Evolutionary conservation across 2,329 filamentous ascomycete genomes (phyloP).

Genomic region (Stagonosporopsis chrysanthemi): DNA sequence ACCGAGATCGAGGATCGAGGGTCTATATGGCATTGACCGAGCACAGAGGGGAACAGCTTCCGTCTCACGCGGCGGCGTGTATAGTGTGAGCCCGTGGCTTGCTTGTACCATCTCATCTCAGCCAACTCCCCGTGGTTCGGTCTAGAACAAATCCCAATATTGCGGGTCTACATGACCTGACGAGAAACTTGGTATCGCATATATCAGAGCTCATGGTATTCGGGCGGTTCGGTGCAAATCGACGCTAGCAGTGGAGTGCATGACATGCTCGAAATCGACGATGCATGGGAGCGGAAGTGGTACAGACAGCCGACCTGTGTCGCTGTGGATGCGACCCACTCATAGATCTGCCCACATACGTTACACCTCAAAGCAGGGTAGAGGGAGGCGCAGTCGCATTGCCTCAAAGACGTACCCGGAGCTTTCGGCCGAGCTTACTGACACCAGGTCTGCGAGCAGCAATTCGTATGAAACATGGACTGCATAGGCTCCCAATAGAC

Average conservation of each 20-base stretch:
- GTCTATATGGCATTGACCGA: neutral
- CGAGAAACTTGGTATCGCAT: neutral
- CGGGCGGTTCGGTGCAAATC: neutral
- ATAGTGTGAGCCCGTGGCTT: slow-evolving; percentile 10
- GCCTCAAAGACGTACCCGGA: neutral
- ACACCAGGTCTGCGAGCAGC: neutral
- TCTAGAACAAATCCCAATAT: too few relatives aligned
- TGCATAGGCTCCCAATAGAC: too few relatives aligned
- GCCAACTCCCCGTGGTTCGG: neutral
- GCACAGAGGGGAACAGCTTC: neutral
- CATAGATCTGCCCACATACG: neutral
- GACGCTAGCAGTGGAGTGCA: neutral
- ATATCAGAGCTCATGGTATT: neutral
- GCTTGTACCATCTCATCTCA: slow-evolving; percentile 17
- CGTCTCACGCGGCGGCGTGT: neutral
- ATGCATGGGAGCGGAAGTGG: neutral
- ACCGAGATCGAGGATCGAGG: neutral
- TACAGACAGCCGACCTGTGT: slow-evolving; percentile 9
- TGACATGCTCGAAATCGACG: neutral
- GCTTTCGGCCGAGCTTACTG: neutral
- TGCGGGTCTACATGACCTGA: neutral
- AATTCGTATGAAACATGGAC: neutral
- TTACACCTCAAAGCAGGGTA: slow-evolving; percentile 2
- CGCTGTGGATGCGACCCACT: slow-evolving; percentile 9
- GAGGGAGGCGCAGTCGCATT: slow-evolving; percentile 3